Base-by-base conservation (phyloP, 192 early-diverging fungal species). In the Coemansia sp. region DNA sequence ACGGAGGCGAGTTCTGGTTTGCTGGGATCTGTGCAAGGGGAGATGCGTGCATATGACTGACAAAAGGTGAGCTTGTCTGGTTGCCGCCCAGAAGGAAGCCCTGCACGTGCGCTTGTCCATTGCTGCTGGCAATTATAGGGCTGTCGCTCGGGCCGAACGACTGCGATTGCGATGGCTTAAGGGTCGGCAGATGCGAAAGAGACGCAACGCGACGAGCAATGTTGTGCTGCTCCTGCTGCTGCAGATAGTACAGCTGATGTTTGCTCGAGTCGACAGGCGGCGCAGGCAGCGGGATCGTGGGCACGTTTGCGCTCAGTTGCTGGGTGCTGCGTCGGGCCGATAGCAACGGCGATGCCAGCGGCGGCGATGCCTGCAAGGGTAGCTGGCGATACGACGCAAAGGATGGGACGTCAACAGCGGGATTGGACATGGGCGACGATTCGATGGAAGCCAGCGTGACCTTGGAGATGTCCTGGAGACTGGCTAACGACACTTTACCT, bases 191-290 rank as follows among this genome's bases (percentile, higher is more conserved):
- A 48, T 81, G 78, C 16, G 78, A 75, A 1, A 81, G 69, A 45
- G 78, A 81, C 3, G 78, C 56, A 0, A 81, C 78, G 3, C 78
- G 73, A 5, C 78, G 68, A 18, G 78, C 73, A 33, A 72, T 67
- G 48, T 55, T 72, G 33, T 34, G 28, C 0, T 74, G 68, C 8
- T 75, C 72, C 17, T 67, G 68, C 34, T 72, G 66, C 34, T 72
- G 66, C 66, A 71, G 48, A 20, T 75, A 64, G 22, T 75, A 67
- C 18, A 72, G 38, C 65, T 64, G 65, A 30, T 61, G 71, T 45
- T n/a, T 68, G 6, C 48, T 28, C 6, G 31, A 3, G n/a, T 63
- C 50, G 3, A 32, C 20, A 31, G 50, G 31, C 30, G 49, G 31
- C 10, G 60, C 60, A 0, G 42, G 42, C 45, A 38, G 60, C 10